Conservation (phyloP, 805 yeast genomes). For the Wickerhamomyces rabaulensis region DNA sequence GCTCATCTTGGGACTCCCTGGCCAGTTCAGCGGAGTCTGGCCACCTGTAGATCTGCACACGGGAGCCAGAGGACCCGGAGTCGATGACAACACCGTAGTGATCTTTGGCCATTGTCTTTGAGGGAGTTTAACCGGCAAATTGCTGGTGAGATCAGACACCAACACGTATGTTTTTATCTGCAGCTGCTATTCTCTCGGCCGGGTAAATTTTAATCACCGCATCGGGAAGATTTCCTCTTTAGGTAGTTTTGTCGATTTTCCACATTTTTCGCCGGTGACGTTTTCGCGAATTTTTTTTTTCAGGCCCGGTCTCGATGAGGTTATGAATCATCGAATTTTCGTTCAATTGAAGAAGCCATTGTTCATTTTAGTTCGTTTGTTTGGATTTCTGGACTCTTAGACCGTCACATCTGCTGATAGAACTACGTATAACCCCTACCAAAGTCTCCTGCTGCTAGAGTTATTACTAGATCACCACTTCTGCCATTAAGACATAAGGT, state of each 20-base stretch:
- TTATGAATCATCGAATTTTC: neutral
- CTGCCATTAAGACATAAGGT: no score
- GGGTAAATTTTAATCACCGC: no score
- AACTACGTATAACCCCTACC: no score
- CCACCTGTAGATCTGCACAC: conserved; percentile 84
- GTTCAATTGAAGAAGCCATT: neutral
- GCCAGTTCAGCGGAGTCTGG: conserved; percentile 39
- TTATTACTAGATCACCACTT: neutral
- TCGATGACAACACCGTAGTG: conserved; percentile 86
- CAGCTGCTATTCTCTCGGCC: no score
- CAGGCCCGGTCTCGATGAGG: neutral
- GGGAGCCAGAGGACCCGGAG: conserved; percentile 94
- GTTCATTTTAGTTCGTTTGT: no score
- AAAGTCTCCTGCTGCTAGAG: neutral
- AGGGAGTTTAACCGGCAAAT: no score
- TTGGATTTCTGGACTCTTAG: no score
- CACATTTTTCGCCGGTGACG: no score
- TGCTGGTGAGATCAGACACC: no score
- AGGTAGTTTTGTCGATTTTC: neutral
- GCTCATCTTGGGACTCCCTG: conserved; percentile 27
- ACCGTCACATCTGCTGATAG: no score
- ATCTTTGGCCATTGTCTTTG: conserved; percentile 11
- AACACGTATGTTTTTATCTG: no score
- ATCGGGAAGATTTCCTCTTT: neutral
- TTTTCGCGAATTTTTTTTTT: no score